Conservation (phyloP, 208 protist species). For the Acanthamoeba royreba region DNA sequence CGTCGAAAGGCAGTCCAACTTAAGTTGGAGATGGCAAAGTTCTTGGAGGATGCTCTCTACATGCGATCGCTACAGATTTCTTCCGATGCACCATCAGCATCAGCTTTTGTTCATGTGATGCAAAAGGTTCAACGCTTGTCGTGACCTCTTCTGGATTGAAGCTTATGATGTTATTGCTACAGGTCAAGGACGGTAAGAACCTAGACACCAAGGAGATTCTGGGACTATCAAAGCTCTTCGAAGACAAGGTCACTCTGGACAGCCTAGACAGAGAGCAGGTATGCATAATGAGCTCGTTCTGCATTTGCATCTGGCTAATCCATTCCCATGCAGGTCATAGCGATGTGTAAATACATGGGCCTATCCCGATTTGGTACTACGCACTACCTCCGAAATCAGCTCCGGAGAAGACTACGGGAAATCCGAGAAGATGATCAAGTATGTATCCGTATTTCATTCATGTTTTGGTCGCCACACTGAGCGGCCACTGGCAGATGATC, state of each 20-base stretch:
- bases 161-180: background rate
- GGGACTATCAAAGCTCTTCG: constrained; percentile 70
- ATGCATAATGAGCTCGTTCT: constrained; percentile 50
- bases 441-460: background rate
- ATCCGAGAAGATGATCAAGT: constrained; percentile 57
- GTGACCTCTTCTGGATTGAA: background rate
- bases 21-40: constrained; percentile 64
- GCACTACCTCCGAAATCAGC: constrained; percentile 8
- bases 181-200: constrained; percentile 53
- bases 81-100: constrained; percentile 30
- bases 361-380: constrained; percentile 46
- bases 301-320: constrained; percentile 10
- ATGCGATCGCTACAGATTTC: constrained; percentile 29
- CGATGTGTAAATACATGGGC: constrained; percentile 34
- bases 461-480: background rate
- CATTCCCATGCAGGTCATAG: background rate
- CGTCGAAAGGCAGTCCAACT: constrained; percentile 21
- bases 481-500: constrained; percentile 44
- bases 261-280: constrained; percentile 70
- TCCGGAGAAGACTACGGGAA: constrained; percentile 3
- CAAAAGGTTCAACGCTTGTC: constrained; percentile 41
- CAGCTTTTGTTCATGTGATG: constrained; percentile 58
- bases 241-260: constrained; percentile 80
- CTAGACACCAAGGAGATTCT: constrained; percentile 66
- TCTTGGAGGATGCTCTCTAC: constrained; percentile 61